These are phyloP conservation scores for Dactylis glomerata DNA, from an alignment of 176 grass and related monocot genomes.

Conservation along the genomic window DNA sequence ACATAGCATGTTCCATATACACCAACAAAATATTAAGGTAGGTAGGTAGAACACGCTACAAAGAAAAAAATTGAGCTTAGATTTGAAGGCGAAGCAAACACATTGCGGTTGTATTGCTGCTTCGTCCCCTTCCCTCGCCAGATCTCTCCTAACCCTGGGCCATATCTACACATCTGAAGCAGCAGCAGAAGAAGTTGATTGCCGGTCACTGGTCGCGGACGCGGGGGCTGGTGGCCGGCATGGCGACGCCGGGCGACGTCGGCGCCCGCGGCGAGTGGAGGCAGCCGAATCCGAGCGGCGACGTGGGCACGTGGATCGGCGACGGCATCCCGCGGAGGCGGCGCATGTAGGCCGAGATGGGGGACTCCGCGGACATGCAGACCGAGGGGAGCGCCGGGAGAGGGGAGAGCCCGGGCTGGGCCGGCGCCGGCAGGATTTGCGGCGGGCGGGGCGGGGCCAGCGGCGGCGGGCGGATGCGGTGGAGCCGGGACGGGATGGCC, in stretches of 20 bases:
- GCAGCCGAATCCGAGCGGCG: constrained; percentile 81
- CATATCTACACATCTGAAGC: constrained; percentile 50
- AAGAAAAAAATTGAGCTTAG: constrained; percentile 34
- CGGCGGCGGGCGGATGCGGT: constrained; percentile 48
- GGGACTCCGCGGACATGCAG: constrained; percentile 80
- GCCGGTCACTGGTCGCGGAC: constrained; percentile 47
- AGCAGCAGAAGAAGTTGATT: background rate
- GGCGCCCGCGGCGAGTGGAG: constrained; percentile 76
- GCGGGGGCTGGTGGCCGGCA: constrained; percentile 66
- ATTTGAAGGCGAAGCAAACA: constrained; percentile 38
- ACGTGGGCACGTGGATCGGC: constrained; percentile 49
- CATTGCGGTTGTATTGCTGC: constrained; percentile 39
- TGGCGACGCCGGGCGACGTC: constrained; percentile 68
- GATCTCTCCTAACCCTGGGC: constrained; percentile 43
- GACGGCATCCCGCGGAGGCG: constrained; percentile 55
- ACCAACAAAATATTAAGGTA: constrained; percentile 43
- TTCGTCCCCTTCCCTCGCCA: constrained; percentile 28
- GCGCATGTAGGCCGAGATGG: constrained; percentile 97
- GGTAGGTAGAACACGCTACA: constrained; percentile 37
- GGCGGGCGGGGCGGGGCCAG: constrained; percentile 45
- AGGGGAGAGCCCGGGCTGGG: constrained; percentile 51
- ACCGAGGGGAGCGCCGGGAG: constrained; percentile 76
- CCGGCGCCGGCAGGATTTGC: constrained; percentile 30
- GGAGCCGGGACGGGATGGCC: constrained; percentile 37
- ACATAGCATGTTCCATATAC: constrained; percentile 42